Conservation (phyloP, 2,329 filamentous ascomycete genomes). For the Lachnellula subtilissima region DNA sequence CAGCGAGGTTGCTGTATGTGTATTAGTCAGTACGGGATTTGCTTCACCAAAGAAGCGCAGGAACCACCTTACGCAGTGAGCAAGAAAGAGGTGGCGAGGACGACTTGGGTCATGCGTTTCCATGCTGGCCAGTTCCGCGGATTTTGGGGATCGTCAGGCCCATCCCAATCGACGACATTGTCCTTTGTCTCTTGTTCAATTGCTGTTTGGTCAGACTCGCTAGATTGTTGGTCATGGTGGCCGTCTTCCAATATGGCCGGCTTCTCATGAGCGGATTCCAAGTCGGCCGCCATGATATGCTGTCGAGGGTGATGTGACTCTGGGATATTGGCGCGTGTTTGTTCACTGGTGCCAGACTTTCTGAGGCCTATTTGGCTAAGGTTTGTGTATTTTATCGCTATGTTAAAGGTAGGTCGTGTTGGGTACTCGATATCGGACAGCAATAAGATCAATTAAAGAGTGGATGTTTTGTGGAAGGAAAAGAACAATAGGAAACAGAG, state of each 20-base stretch:
- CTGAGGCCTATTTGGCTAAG: too few relatives aligned
- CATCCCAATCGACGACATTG: constrained; percentile 22
- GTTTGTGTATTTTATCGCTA: too few relatives aligned
- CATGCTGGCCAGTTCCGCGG: constrained; percentile 32
- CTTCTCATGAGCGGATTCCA: constrained; percentile 25
- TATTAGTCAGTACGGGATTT: constrained; percentile 7
- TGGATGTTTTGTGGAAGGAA: not conserved
- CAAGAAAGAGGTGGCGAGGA: constrained; percentile 30
- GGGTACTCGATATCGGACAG: too few relatives aligned
- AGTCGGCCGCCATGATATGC: constrained; percentile 23
- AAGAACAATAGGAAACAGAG: too few relatives aligned
- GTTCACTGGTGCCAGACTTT: constrained; percentile 12
- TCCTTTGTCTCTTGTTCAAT: constrained; percentile 18
- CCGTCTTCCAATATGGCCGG: constrained; percentile 20
- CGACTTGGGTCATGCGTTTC: constrained; percentile 29
- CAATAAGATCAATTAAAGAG: too few relatives aligned
- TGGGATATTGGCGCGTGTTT: too few relatives aligned
- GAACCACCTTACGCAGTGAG: constrained; percentile 19
- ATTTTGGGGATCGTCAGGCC: constrained; percentile 29
- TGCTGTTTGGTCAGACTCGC: constrained; percentile 21
- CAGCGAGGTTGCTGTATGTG: constrained; percentile 19
- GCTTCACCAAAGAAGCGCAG: constrained; percentile 14
- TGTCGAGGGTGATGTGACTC: constrained; percentile 14
- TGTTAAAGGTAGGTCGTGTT: too few relatives aligned
- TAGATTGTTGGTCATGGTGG: constrained; percentile 22